These are phyloP conservation scores for Myxozyma geophila DNA, from an alignment of 805 yeast species.

Conservation along the genomic window DNA sequence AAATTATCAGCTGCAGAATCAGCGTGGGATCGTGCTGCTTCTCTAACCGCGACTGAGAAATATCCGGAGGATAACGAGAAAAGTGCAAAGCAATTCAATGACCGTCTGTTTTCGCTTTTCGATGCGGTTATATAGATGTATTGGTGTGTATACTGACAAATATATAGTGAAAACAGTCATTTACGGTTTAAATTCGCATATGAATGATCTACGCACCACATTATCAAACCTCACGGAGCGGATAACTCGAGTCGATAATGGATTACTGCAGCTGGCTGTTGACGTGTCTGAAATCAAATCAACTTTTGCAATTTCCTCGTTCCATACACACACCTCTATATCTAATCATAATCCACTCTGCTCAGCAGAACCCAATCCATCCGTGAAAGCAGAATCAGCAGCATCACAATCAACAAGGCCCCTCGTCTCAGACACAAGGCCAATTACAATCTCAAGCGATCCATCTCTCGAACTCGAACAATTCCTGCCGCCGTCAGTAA, in stretches of 20 bases:
- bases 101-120: slow-evolving; percentile 1
- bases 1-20: slow-evolving; percentile 10
- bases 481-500: slow-evolving; percentile 1
- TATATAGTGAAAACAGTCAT: not conserved
- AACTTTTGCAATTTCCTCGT: not conserved
- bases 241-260: not conserved
- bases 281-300: slow-evolving; percentile 10
- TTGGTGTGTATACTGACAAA: not conserved
- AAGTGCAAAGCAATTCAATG: not conserved
- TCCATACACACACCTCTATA: not conserved
- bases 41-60: not conserved
- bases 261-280: not conserved
- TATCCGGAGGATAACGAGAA: not conserved
- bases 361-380: not conserved
- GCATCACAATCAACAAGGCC: not conserved
- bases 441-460: slow-evolving; percentile 9
- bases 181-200: not conserved
- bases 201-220: not conserved
- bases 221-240: not conserved
- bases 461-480: not conserved
- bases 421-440: not conserved
- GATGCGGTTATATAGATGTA: not conserved
- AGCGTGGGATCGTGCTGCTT: slow-evolving; percentile 1
- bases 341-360: not conserved
- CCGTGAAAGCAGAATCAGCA: too few species aligned